Conservation (phyloP, 768 basidiomycete species). For the Tephrocybe sp. region DNA sequence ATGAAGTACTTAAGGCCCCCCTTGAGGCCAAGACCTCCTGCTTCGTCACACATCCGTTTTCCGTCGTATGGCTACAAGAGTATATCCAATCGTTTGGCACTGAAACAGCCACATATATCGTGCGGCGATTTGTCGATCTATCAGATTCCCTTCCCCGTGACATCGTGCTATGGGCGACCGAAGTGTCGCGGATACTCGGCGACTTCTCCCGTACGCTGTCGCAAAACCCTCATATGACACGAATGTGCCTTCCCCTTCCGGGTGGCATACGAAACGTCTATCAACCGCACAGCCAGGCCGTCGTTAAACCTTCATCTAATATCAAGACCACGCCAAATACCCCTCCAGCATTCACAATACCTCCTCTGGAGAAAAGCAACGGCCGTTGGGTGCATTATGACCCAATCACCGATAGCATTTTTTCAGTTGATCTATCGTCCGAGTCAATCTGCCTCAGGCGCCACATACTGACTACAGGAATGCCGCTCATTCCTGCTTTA, state of each 20-base stretch:
- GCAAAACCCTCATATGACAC: slow-evolving; percentile 1
- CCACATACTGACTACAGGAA: slow-evolving; percentile 1
- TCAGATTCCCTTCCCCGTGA: background rate
- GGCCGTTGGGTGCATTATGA: slow-evolving; percentile 8
- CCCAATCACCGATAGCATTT: slow-evolving; percentile 4
- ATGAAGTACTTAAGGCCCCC: background rate
- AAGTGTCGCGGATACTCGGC: background rate
- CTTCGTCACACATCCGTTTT: background rate
- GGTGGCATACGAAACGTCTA: background rate
- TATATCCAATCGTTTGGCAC: background rate
- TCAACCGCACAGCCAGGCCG: background rate
- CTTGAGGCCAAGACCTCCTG: background rate
- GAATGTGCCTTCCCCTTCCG: slow-evolving; percentile 1
- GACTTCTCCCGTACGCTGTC: slow-evolving; percentile 5
- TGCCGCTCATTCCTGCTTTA: slow-evolving; percentile 1
- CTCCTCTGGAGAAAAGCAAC: slow-evolving; percentile 2
- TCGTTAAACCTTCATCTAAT: background rate
- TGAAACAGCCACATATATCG: slow-evolving; percentile 3
- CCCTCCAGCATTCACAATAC: background rate
- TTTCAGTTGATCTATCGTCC: background rate
- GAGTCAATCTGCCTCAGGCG: background rate
- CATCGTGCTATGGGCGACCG: background rate
- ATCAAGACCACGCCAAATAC: background rate
- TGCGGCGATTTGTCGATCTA: slow-evolving; percentile 1
- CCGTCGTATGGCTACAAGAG: slow-evolving; percentile 5